Percentiles rank a stretch among this genome's conserved stretches.
phyloP scores from a whole-genome alignment of 306 rosid genomes.

The Rosa lucieae region DNA sequence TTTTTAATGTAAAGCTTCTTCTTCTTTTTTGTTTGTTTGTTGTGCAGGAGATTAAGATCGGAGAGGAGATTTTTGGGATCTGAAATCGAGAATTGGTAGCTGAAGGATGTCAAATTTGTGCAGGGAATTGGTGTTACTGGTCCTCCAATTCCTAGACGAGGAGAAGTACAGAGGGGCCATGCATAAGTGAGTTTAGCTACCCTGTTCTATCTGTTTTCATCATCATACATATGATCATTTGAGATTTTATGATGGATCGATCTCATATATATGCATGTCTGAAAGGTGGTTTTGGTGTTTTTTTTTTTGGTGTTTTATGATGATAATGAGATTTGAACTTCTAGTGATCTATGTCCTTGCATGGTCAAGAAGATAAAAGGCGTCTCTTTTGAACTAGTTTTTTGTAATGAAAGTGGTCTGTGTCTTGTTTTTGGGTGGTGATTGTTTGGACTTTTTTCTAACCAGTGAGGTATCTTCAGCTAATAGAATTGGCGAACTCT shows the following conservation, averaged over 20 bases:
- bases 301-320: background rate
- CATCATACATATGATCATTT: background rate
- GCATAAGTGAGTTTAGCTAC: conserved; percentile 53
- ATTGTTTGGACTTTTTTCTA: background rate
- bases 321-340: background rate
- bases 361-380: background rate
- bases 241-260: background rate
- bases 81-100: conserved; percentile 15
- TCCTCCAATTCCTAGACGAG: conserved; percentile 85
- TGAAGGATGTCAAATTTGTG: conserved; percentile 66
- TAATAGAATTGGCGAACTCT: background rate
- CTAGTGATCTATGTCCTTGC: background rate
- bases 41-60: background rate
- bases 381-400: background rate
- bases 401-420: background rate
- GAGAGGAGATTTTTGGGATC: conserved; percentile 6
- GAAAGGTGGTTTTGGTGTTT: background rate
- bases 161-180: conserved; percentile 74
- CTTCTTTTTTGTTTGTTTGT: background rate
- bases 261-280: background rate
- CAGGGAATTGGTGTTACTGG: conserved; percentile 86
- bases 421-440: background rate
- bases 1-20: conserved; percentile 23
- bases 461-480: background rate
- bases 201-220: background rate